phyloP scores from a whole-genome alignment of 2,329 filamentous ascomycete genomes.

The Colletotrichum melonis region DNA sequence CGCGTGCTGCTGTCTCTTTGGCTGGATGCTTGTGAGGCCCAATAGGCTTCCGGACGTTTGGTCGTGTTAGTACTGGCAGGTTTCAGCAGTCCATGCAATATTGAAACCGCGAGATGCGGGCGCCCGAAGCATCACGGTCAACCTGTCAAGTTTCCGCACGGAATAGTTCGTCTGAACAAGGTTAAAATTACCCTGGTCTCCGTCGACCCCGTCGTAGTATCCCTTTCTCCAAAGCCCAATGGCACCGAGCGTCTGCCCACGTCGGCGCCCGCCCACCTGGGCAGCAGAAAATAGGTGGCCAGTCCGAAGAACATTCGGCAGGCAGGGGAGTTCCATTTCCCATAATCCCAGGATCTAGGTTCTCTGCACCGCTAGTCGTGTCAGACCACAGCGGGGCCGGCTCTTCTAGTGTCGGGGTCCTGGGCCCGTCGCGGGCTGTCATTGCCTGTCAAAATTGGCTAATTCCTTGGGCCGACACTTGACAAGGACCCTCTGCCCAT shows the following conservation, averaged over 20 bases:
- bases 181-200: background rate
- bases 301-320: background rate
- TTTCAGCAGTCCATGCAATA: background rate
- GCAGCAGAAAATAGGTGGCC: background rate
- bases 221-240: background rate
- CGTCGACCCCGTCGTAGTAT: background rate
- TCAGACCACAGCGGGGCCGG: background rate
- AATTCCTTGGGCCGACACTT: background rate
- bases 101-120: background rate
- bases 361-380: background rate
- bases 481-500: background rate
- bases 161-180: conserved; percentile 17
- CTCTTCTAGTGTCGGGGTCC: conserved; percentile 4
- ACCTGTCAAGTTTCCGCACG: background rate
- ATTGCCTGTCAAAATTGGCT: conserved; percentile 14
- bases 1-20: too few species aligned
- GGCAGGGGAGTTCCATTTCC: background rate
- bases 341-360: background rate
- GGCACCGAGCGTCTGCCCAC: conserved; percentile 3
- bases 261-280: background rate
- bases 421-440: conserved; percentile 3
- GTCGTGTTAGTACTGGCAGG: background rate
- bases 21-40: background rate
- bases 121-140: background rate
- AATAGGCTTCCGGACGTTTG: background rate